Percentiles rank a stretch among this genome's conserved stretches.
Conservation (phyloP, 2,329 filamentous ascomycete genomes). For the Bertia moriformis region DNA sequence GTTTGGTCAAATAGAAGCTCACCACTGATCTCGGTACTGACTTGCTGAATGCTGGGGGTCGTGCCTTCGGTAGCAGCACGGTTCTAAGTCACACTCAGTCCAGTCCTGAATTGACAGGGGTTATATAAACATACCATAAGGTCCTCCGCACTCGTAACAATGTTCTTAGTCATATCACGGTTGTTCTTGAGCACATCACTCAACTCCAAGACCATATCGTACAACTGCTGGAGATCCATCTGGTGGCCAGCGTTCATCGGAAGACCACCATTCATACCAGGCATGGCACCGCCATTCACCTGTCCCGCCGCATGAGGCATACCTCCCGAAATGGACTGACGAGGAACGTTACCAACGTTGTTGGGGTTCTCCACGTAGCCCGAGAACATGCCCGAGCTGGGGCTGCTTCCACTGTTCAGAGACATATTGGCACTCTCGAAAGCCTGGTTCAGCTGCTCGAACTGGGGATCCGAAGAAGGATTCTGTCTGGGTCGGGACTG, state of each 20-base stretch:
- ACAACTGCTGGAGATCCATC: conserved; percentile 32
- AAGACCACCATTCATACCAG: conserved; percentile 18
- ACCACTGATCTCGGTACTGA: conserved; percentile 25
- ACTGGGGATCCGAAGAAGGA: conserved; percentile 11
- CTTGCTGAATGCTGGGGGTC: conserved; percentile 21
- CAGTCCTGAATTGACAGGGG: not conserved
- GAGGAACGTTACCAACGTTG: conserved; percentile 12
- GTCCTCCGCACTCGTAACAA: conserved; percentile 30
- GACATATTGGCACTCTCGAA: conserved; percentile 17
- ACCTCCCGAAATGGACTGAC: conserved; percentile 13
- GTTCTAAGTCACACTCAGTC: conserved; percentile 12
- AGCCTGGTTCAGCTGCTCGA: conserved; percentile 17
- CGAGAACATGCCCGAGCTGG: conserved; percentile 14
- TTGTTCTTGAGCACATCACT: conserved; percentile 30
- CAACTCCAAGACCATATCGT: conserved; percentile 30
- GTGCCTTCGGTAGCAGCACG: conserved; percentile 23
- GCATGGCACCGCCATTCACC: conserved; percentile 17
- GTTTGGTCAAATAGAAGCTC: conserved; percentile 4
- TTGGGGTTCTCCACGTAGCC: conserved; percentile 15
- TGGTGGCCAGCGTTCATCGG: conserved; percentile 31
- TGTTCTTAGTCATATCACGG: conserved; percentile 28
- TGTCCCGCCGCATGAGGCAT: conserved; percentile 9
- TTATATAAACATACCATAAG: conserved; percentile 21
- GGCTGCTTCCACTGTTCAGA: conserved; percentile 14
- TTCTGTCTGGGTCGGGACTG: conserved; percentile 1